A percentile compares a stretch with the other conserved stretches of the same genome.
These are phyloP conservation scores for Ophiosphaerella narmari DNA, from an alignment of 2,329 filamentous ascomycete genomes.

Conservation along the genomic window DNA sequence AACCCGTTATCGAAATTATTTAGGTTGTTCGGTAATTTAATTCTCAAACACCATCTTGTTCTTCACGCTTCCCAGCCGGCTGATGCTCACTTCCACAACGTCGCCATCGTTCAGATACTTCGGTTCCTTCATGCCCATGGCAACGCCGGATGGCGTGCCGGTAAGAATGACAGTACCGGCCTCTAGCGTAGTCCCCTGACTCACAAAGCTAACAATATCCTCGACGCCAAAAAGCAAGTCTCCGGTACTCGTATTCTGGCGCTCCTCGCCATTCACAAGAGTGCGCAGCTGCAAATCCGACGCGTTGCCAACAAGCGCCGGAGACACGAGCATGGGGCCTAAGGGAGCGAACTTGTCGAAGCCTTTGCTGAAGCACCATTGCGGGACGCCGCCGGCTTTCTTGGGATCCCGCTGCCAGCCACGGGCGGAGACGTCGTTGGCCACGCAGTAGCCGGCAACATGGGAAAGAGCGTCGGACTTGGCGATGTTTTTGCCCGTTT, in stretches of 20 bases:
- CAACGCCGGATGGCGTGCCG: constrained; percentile 51
- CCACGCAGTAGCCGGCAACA: constrained; percentile 55
- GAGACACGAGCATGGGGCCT: constrained; percentile 52
- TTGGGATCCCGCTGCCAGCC: constrained; percentile 46
- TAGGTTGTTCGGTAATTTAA: neutral
- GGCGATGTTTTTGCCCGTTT: constrained; percentile 53
- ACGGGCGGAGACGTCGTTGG: constrained; percentile 58
- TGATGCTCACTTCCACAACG: constrained; percentile 47
- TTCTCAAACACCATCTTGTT: constrained; percentile 47
- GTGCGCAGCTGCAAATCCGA: constrained; percentile 46
- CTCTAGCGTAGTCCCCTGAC: constrained; percentile 45
- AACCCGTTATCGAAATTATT: neutral
- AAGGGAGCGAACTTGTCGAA: constrained; percentile 59
- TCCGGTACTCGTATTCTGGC: constrained; percentile 43
- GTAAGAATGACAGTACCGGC: constrained; percentile 52
- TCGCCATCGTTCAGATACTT: constrained; percentile 45
- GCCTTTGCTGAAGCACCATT: constrained; percentile 51
- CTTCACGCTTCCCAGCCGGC: constrained; percentile 44
- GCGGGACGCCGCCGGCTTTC: constrained; percentile 9
- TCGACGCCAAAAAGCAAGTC: constrained; percentile 52
- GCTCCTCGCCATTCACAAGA: constrained; percentile 49
- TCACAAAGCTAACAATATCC: constrained; percentile 49
- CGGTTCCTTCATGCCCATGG: constrained; percentile 47
- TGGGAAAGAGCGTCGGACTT: constrained; percentile 49
- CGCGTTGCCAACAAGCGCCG: constrained; percentile 46